Conservation (phyloP, 2,329 filamentous ascomycete species). For the Drechslera avenae region DNA sequence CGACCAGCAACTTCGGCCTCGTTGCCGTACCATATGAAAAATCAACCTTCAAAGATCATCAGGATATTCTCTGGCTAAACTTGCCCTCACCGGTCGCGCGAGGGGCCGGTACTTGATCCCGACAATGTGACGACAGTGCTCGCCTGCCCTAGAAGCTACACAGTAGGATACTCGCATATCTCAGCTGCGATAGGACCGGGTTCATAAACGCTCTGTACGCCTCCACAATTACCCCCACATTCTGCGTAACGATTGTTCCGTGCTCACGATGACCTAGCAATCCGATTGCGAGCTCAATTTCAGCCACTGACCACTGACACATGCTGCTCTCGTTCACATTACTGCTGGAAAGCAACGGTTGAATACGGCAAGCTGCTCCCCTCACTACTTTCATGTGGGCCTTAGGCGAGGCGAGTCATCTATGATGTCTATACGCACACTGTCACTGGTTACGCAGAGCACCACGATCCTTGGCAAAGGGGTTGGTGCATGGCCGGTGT, state of each 20-base stretch:
- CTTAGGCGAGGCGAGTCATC: constrained; percentile 23
- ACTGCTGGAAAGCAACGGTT: neutral
- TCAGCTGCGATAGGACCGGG: no score
- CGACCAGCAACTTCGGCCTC: neutral
- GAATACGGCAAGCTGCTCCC: constrained; percentile 16
- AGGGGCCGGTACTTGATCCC: neutral
- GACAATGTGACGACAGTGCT: no score
- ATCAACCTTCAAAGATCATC: neutral
- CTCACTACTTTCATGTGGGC: constrained; percentile 23
- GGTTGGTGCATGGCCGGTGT: constrained; percentile 14
- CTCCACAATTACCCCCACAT: neutral
- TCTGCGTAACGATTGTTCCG: neutral
- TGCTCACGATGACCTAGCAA: neutral
- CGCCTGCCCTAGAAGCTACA: no score
- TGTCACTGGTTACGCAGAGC: constrained; percentile 31
- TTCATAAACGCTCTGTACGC: no score
- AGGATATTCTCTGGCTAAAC: neutral
- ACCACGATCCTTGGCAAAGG: constrained; percentile 22
- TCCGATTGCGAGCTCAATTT: neutral
- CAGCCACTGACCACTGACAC: neutral
- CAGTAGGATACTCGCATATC: no score
- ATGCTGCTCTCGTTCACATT: neutral
- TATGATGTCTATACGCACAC: constrained; percentile 23
- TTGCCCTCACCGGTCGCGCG: neutral
- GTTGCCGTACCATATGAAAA: neutral